Evolutionary conservation across 164 flowering plant species (phyloP), one percentile per base, ranked within the genome.

Genomic region (Liquidambar formosana): DNA sequence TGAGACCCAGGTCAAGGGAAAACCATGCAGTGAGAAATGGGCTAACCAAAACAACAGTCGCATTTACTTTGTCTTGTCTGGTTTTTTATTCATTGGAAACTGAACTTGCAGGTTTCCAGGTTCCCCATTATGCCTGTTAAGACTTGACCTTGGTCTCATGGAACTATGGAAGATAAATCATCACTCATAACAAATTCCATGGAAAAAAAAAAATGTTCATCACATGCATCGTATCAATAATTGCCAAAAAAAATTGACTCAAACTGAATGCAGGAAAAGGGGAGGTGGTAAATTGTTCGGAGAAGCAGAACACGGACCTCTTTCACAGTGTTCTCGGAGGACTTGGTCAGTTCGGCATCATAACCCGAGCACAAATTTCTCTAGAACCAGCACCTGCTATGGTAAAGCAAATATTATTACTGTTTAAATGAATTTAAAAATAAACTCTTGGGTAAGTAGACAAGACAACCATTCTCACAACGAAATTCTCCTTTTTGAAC

Each of bases 291-390:
- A 81, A 43, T 19, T 84, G 90, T 71, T 85, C 90, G 6, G 68
- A 75, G 68, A 66, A 78, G 59, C 78, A 83, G 71, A 85, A 83
- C 53, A 51, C 72, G 1, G 87, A 83, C 38, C 84, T 86, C 63
- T 86, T 86, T 63, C 74, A 81, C 57, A 67, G 88, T 63, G 86
- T 84, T 71, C 86, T 86, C 72, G 88, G 90, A 71, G 90, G 90
- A 15, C 84, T 86, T 26, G 90, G 90, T 8, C 90, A 86, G 72
- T 86, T 84, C 65, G 90, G 90, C 44, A 83, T 86, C 73, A 84
- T 86, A 23, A 84, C 90, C 53, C 63, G 85, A 61, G 90, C 88
- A 19, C 79, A 76, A 68, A 85, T 86, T 44, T 68, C 83, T 16
- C 69, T 86, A 9, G 84, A 82, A 76, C 80, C 83, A 65, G 90